Evolutionary conservation across 2,329 filamentous ascomycete species (phyloP).

Genomic region (Nemania diffusa): DNA sequence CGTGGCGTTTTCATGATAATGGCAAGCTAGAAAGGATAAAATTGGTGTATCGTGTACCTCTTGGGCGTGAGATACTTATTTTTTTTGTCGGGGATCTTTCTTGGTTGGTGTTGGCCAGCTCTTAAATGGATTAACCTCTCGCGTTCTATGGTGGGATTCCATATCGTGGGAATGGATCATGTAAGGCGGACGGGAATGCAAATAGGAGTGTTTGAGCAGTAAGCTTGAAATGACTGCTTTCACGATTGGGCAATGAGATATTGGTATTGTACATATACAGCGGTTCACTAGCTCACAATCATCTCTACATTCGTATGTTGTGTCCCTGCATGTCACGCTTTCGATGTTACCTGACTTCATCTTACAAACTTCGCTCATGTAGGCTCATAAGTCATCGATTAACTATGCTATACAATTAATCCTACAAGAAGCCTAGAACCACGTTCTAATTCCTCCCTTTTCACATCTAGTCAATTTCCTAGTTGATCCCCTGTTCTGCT

Average conservation of each 20-base stretch:
- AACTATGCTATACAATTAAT: background rate
- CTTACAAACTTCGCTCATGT: background rate
- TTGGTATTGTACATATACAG: background rate
- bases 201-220: background rate
- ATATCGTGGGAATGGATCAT: background rate
- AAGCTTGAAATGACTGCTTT: background rate
- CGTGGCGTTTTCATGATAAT: background rate
- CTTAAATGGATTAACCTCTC: background rate
- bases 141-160: no score
- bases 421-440: background rate
- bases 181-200: background rate
- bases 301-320: background rate
- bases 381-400: background rate
- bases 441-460: background rate
- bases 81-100: background rate
- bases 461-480: constrained; percentile 17
- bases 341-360: background rate
- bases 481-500: background rate
- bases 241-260: background rate
- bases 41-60: constrained; percentile 1
- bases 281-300: no score
- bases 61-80: constrained; percentile 4
- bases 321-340: background rate
- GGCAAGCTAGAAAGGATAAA: background rate
- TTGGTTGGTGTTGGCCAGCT: background rate